Conservation (phyloP, 192 early-diverging fungal species). For the Cladochytrium replicatum region DNA sequence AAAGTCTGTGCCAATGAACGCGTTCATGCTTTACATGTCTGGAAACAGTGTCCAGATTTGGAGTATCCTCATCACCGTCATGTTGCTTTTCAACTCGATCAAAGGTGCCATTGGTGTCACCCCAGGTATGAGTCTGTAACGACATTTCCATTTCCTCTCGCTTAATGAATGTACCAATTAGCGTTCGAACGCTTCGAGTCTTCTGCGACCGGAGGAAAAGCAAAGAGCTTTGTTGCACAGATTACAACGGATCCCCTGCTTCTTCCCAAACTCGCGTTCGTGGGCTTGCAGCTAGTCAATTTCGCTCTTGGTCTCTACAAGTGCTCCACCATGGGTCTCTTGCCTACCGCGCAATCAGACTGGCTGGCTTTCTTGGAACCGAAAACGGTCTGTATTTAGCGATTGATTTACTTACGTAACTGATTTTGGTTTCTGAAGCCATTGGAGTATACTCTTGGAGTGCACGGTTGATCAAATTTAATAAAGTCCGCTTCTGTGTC, state of each 20-base stretch:
- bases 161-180: conserved; percentile 22
- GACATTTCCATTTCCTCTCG: neutral
- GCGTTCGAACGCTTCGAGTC: conserved; percentile 64
- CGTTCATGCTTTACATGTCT: conserved; percentile 98
- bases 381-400: no score
- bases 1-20: conserved; percentile 94
- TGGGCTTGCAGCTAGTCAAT: conserved; percentile 69
- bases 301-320: conserved; percentile 87
- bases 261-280: conserved; percentile 71
- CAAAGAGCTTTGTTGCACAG: conserved; percentile 19
- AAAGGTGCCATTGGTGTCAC: conserved; percentile 64
- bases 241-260: conserved; percentile 46
- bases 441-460: no score
- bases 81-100: conserved; percentile 84
- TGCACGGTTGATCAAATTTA: no score
- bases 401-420: no score
- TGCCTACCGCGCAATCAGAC: conserved; percentile 87
- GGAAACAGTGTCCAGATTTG: conserved; percentile 95
- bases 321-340: conserved; percentile 82
- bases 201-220: conserved; percentile 33
- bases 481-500: no score
- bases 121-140: conserved; percentile 32
- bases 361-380: conserved; percentile 90
- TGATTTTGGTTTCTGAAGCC: no score
- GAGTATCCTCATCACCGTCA: conserved; percentile 87